A percentile compares a stretch with the other conserved stretches of the same genome.
Evolutionary conservation across 225 moss, liverwort and hornwort genomes (phyloP).

Genomic region (Antitrichia curtipendula): DNA sequence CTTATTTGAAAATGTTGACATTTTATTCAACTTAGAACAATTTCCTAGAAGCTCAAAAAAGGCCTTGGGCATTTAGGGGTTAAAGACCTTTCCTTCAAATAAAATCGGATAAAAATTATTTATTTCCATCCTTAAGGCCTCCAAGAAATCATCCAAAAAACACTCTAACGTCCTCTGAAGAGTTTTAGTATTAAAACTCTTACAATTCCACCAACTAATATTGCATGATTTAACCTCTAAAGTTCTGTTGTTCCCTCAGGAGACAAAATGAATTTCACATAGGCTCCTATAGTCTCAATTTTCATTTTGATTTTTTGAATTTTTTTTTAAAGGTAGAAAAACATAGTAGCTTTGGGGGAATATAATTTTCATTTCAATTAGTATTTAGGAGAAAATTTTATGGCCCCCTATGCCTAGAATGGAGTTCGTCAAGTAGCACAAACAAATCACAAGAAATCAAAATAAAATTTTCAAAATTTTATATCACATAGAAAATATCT

Average conservation of each 20-base stretch:
- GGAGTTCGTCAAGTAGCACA: fast-evolving
- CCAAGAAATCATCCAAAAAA: too few species aligned
- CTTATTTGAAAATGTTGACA: too few species aligned
- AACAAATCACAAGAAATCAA: background rate
- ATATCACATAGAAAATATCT: background rate
- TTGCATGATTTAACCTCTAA: background rate
- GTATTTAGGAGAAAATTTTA: background rate
- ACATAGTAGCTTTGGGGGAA: background rate
- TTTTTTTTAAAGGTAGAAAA: background rate
- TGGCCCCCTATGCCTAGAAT: too few species aligned
- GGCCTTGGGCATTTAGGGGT: too few species aligned
- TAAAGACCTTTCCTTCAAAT: too few species aligned
- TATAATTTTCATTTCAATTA: background rate
- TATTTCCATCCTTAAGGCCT: too few species aligned
- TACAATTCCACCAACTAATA: background rate
- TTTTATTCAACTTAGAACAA: too few species aligned
- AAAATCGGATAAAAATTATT: too few species aligned
- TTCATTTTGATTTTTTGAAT: background rate
- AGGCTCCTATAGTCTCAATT: background rate
- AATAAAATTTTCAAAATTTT: background rate
- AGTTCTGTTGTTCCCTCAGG: fast-evolving
- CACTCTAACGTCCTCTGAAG: too few species aligned
- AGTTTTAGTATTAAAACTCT: background rate
- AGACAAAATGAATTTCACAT: background rate
- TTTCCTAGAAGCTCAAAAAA: too few species aligned